Percentiles rank a stretch among this genome's conserved stretches.
Evolutionary conservation across 345 rosid species (phyloP).

Genomic region (Citrus inodora): DNA sequence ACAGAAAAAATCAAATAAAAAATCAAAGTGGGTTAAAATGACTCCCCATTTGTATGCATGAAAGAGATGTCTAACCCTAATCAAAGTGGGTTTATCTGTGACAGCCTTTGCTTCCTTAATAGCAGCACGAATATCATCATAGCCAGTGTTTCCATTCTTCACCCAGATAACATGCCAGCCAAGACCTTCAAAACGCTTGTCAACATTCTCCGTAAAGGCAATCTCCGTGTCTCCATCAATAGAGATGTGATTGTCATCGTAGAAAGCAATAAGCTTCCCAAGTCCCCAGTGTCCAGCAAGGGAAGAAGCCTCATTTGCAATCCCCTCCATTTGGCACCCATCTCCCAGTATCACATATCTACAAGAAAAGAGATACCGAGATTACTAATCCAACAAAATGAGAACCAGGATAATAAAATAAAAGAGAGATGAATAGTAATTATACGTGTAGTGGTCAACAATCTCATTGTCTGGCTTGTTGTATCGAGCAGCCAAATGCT

Average conservation of each 20-base stretch:
- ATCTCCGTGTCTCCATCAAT: conserved; percentile 97
- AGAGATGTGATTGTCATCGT: conserved; percentile 98
- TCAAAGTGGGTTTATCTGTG: conserved; percentile 85
- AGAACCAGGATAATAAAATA: background rate
- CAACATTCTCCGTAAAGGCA: conserved; percentile 93
- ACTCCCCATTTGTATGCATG: background rate
- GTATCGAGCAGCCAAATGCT: conserved; percentile 86
- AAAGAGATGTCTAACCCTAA: conserved; percentile 48
- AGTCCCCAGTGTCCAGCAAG: conserved; percentile 99
- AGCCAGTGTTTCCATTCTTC: conserved; percentile 98
- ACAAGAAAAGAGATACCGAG: background rate
- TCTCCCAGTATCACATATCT: conserved; percentile 87
- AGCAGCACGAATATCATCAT: conserved; percentile 98
- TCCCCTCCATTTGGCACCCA: conserved; percentile 99
- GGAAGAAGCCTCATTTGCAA: conserved; percentile 87
- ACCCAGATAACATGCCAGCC: conserved; percentile 99
- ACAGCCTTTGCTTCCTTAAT: conserved; percentile 98
- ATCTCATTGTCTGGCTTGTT: conserved; percentile 81
- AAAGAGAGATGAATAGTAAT: background rate
- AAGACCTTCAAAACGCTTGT: conserved; percentile 84
- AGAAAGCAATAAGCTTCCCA: conserved; percentile 95
- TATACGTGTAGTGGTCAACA: conserved; percentile 88
- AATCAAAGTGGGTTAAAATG: no score
- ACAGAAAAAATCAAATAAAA: no score
- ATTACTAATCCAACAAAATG: background rate